phyloP scores from a whole-genome alignment of 176 grass and related monocot species.

The Oryza coarctata region DNA sequence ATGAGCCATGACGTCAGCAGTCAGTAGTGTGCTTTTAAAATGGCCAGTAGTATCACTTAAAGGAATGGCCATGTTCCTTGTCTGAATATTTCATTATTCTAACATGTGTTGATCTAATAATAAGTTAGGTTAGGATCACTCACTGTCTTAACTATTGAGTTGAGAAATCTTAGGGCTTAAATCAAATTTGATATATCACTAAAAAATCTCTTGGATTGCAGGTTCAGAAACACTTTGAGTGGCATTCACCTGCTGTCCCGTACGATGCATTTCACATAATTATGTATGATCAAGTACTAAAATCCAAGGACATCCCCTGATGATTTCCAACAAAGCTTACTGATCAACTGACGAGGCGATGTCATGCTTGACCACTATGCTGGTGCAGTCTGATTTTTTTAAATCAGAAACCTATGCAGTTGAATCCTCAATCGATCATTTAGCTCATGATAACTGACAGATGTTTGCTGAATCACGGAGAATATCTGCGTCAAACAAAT shows the following conservation, averaged over 20 bases:
- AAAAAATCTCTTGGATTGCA: constrained; percentile 30
- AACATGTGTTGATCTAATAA: too few relatives aligned
- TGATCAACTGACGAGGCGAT: constrained; percentile 23
- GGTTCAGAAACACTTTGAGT: constrained; percentile 96
- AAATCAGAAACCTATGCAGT: neutral
- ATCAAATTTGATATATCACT: neutral
- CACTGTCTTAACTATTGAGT: neutral
- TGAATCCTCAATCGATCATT: constrained; percentile 7
- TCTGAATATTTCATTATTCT: neutral
- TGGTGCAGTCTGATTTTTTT: neutral
- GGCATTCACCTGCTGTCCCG: constrained; percentile 80
- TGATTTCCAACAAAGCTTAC: constrained; percentile 26
- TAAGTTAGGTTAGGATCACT: neutral
- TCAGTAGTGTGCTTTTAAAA: neutral
- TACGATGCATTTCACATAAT: constrained; percentile 94
- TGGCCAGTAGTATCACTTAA: neutral
- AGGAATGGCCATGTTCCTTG: neutral
- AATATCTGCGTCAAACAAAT: constrained; percentile 29
- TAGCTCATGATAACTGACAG: neutral
- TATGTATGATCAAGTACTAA: constrained; percentile 91
- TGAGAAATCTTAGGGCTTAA: neutral
- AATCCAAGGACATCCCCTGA: constrained; percentile 8
- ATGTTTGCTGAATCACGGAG: neutral
- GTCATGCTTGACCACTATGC: constrained; percentile 37
- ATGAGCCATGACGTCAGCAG: neutral